phyloP scores from a whole-genome alignment of 352 stramenopile genomes.

The Halophytophthora batemanensis region DNA sequence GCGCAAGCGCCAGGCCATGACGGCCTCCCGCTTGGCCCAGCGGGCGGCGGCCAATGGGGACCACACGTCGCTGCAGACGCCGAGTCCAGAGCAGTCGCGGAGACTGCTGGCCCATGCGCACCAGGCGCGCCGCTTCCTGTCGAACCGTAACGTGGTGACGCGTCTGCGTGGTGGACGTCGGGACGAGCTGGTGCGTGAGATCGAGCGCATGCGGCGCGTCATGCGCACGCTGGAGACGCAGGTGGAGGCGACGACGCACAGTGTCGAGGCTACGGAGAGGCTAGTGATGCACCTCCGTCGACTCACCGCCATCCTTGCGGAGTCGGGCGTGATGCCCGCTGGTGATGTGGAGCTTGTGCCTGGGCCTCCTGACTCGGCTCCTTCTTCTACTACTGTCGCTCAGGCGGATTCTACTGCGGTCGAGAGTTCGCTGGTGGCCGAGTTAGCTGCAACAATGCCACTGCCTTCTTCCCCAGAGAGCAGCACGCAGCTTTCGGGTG shows the following conservation, averaged over 20 bases:
- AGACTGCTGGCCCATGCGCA: slow-evolving; percentile 17
- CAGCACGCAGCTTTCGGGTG: no score
- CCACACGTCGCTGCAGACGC: neutral
- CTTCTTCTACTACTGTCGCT: neutral
- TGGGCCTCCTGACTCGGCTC: slow-evolving; percentile 6
- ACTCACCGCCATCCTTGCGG: slow-evolving; percentile 21
- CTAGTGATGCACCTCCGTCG: slow-evolving; percentile 27
- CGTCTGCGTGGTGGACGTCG: slow-evolving; percentile 22
- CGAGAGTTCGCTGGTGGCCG: no score
- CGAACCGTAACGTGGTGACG: slow-evolving; percentile 16
- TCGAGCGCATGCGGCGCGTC: slow-evolving; percentile 26
- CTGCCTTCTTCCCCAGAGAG: no score
- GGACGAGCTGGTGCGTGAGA: slow-evolving; percentile 33
- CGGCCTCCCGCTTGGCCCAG: neutral
- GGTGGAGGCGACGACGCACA: slow-evolving; percentile 31
- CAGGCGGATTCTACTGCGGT: no score
- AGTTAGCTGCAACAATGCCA: no score
- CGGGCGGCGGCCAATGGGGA: neutral
- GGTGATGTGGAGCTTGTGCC: no score
- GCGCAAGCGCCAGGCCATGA: neutral
- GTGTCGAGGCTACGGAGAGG: slow-evolving; percentile 27
- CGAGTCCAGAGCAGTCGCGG: neutral
- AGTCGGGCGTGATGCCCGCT: slow-evolving; percentile 3
- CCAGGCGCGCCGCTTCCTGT: slow-evolving; percentile 18
- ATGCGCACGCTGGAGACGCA: slow-evolving; percentile 28